phyloP scores from a whole-genome alignment of 768 basidiomycete species.

The Boletus tylopilopsis region DNA sequence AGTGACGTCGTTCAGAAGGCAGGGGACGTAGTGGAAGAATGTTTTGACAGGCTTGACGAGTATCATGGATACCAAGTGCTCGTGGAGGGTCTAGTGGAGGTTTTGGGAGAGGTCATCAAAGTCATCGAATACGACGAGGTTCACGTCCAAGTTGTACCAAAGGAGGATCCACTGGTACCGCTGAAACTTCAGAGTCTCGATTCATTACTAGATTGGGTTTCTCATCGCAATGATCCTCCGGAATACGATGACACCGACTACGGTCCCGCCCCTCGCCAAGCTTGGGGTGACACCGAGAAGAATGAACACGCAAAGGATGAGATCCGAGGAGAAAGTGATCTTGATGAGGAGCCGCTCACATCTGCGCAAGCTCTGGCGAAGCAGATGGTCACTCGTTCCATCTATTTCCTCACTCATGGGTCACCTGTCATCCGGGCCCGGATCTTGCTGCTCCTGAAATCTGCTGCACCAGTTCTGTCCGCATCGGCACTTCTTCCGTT shows the following conservation, averaged over 20 bases:
- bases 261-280: constrained; percentile 54
- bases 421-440: constrained; percentile 84
- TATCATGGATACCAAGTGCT: constrained; percentile 89
- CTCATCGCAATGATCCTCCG: constrained; percentile 37
- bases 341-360: constrained; percentile 51
- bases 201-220: constrained; percentile 64
- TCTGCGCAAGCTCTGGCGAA: constrained; percentile 72
- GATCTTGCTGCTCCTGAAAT: constrained; percentile 70
- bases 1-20: constrained; percentile 83
- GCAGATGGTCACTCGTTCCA: constrained; percentile 81
- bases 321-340: constrained; percentile 14
- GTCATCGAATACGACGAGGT: constrained; percentile 61
- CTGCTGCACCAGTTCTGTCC: constrained; percentile 67
- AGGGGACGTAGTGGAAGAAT: constrained; percentile 93
- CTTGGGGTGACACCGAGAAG: constrained; percentile 45
- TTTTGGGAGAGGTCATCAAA: constrained; percentile 79
- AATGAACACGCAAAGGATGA: constrained; percentile 24
- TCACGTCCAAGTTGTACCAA: constrained; percentile 18
- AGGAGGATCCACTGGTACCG: constrained; percentile 14
- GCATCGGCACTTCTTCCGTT: constrained; percentile 78
- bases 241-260: constrained; percentile 47
- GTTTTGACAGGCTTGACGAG: constrained; percentile 94
- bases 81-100: constrained; percentile 84
- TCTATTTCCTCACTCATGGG: constrained; percentile 88
- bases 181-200: constrained; percentile 39